Conservation (phyloP, 305 asterid species). For the Euphrasia arctica region DNA sequence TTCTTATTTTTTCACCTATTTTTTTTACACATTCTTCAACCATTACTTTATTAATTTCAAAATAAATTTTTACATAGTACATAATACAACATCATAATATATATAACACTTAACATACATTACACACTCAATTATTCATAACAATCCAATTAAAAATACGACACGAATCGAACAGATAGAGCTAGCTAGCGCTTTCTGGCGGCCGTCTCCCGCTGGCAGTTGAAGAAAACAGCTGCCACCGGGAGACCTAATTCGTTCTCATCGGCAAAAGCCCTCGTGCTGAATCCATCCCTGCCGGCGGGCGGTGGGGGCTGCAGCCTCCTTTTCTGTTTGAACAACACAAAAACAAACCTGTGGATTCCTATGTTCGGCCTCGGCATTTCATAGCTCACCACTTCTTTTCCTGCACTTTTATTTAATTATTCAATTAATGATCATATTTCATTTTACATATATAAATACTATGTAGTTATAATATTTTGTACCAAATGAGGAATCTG, state of each 20-base stretch:
- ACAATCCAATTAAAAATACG: no score
- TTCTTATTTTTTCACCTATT: no score
- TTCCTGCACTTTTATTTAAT: slow-evolving; percentile 39
- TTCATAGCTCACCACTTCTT: slow-evolving; percentile 69
- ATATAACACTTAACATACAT: no score
- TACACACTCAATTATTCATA: no score
- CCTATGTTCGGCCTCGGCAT: slow-evolving; percentile 86
- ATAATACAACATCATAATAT: no score
- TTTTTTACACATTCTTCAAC: no score
- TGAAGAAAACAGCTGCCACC: slow-evolving; percentile 81
- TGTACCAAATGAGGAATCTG: slow-evolving; percentile 80
- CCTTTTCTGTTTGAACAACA: slow-evolving; percentile 70
- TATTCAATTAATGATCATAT: background rate
- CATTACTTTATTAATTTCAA: no score
- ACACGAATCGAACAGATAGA: no score
- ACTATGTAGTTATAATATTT: background rate
- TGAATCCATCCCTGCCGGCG: slow-evolving; percentile 52
- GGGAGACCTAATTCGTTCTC: slow-evolving; percentile 71
- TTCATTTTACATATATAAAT: background rate
- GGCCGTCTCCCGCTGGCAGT: slow-evolving; percentile 91
- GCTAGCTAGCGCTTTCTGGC: slow-evolving; percentile 38
- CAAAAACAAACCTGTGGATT: slow-evolving; percentile 69
- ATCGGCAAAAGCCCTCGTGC: slow-evolving; percentile 51
- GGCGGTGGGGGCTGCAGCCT: slow-evolving; percentile 28
- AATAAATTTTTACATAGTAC: no score